Evolutionary conservation across 2,329 filamentous ascomycete species (phyloP).

Genomic region (Drechslera avenae): DNA sequence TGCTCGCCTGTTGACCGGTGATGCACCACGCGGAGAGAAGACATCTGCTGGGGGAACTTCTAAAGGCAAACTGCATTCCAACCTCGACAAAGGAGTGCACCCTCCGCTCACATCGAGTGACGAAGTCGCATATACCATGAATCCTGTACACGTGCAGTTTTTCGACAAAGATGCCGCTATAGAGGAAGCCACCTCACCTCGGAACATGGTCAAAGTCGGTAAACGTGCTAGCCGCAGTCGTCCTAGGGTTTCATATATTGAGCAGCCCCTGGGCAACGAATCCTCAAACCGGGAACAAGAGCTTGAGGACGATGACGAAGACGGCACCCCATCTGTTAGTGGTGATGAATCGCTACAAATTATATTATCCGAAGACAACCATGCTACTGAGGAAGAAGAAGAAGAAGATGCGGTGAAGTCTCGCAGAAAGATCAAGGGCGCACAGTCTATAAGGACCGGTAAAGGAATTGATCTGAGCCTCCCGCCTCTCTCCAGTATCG

Average conservation of each 20-base stretch:
- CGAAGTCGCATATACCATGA: too few relatives aligned
- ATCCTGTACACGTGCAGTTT: too few relatives aligned
- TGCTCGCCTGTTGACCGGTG: too few relatives aligned
- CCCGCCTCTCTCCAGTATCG: constrained; percentile 54
- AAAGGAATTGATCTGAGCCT: constrained; percentile 44
- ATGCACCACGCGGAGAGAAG: too few relatives aligned
- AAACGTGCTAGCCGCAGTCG: constrained; percentile 8
- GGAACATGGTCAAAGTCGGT: neutral
- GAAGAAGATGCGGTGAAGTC: neutral
- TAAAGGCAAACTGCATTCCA: too few relatives aligned
- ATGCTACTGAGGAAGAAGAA: constrained; percentile 4
- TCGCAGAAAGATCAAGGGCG: neutral
- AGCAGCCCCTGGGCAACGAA: constrained; percentile 1
- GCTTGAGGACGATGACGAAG: constrained; percentile 9
- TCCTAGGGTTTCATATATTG: constrained; percentile 21
- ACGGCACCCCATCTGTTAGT: neutral
- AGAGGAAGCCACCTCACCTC: neutral
- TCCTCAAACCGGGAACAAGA: constrained; percentile 8
- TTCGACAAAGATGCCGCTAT: neutral
- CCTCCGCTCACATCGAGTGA: too few relatives aligned
- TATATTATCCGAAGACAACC: neutral
- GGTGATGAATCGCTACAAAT: neutral
- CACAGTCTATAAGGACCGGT: neutral
- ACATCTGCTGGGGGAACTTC: too few relatives aligned
- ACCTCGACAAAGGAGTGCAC: too few relatives aligned